Conservation (phyloP, 164 flowering plant species). For the Umbilicus rupestris region DNA sequence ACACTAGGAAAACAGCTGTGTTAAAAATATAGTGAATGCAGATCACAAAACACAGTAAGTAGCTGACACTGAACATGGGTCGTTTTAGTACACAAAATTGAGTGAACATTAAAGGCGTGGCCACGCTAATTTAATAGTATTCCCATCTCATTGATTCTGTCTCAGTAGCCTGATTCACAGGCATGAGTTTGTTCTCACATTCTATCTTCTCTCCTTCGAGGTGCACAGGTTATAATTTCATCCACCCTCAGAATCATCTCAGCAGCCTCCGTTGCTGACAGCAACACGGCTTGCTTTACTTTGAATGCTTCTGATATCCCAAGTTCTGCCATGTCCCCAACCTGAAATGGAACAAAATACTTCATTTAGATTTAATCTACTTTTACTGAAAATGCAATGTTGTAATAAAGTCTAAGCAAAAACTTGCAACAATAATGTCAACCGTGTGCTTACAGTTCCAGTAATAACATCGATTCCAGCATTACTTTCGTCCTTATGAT, state of each 20-base stretch:
- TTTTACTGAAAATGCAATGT: no score
- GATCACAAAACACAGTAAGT: not conserved
- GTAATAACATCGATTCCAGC: conserved; percentile 93
- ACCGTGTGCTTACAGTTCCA: conserved; percentile 60
- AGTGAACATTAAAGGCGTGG: not conserved
- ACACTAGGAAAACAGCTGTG: no score
- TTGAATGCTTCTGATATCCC: conserved; percentile 93
- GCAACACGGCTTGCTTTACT: conserved; percentile 90
- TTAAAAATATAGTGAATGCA: not conserved
- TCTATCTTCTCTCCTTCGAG: conserved; percentile 86
- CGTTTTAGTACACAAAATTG: not conserved
- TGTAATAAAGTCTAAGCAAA: not conserved
- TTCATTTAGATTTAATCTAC: not conserved
- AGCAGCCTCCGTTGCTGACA: conserved; percentile 95
- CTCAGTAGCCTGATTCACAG: not conserved
- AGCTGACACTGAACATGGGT: not conserved
- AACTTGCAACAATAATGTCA: not conserved
- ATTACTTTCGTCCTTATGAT: conserved; percentile 64
- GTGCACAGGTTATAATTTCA: conserved; percentile 96
- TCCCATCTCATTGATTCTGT: not conserved
- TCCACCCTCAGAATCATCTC: conserved; percentile 99
- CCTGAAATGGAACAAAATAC: conserved; percentile 29
- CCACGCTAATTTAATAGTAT: no score
- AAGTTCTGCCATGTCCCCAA: conserved; percentile 78
- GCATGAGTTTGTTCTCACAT: conserved; percentile 38